A percentile compares a stretch with the other conserved stretches of the same genome.
These are phyloP conservation scores for Pseudotsuga menziesii DNA, from an alignment of 75 land plant genomes.

Conservation along the genomic window DNA sequence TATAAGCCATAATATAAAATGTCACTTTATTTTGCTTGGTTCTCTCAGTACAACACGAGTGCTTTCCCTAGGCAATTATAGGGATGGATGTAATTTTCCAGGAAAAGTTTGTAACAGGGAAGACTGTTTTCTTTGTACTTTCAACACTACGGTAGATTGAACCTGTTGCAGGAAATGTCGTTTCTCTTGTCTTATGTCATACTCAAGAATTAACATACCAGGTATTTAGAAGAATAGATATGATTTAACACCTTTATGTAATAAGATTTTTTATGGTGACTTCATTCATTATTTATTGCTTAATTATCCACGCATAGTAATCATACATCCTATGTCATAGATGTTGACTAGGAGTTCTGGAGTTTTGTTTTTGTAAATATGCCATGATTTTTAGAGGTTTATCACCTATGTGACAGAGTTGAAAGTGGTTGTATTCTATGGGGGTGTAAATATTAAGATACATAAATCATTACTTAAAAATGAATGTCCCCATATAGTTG, in stretches of 20 bases:
- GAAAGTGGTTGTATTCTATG: slow-evolving; percentile 97
- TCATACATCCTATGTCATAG: not conserved
- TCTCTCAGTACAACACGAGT: slow-evolving; percentile 96
- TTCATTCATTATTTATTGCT: not conserved
- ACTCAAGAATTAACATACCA: slow-evolving; percentile 96
- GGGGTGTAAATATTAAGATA: slow-evolving; percentile 84
- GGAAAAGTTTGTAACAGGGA: slow-evolving; percentile 99
- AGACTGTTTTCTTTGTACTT: slow-evolving; percentile 97
- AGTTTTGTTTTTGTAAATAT: slow-evolving; percentile 51
- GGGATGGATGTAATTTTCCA: slow-evolving; percentile 99
- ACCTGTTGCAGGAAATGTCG: slow-evolving; percentile 72
- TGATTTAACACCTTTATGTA: not conserved
- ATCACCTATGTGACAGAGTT: slow-evolving; percentile 87
- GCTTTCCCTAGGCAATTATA: slow-evolving; percentile 97
- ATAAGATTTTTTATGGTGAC: not conserved
- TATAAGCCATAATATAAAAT: not conserved
- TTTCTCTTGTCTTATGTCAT: slow-evolving; percentile 87
- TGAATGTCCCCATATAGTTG: slow-evolving; percentile 98
- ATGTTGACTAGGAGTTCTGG: not conserved
- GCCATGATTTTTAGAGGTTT: slow-evolving; percentile 98
- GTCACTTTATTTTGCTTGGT: slow-evolving; percentile 42
- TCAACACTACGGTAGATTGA: slow-evolving; percentile 91
- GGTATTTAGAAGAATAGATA: slow-evolving; percentile 30
- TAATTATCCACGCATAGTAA: not conserved
- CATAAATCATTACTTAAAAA: slow-evolving; percentile 94